Percentiles rank a stretch among this genome's conserved stretches.
Evolutionary conservation across 768 basidiomycete species (phyloP).

Genomic region (Rhodotorula taiwanensis): DNA sequence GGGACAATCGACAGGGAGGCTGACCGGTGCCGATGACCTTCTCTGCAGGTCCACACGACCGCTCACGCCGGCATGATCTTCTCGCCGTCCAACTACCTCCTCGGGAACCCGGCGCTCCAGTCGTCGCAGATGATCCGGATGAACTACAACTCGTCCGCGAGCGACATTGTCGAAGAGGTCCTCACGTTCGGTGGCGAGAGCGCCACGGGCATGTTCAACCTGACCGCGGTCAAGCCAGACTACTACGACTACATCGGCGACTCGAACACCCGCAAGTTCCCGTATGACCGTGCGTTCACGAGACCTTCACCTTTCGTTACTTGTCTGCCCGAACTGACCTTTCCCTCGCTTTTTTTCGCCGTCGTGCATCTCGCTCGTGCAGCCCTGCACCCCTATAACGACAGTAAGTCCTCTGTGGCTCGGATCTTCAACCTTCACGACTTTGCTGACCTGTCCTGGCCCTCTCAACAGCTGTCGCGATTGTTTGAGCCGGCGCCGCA

Average conservation of each 20-base stretch:
- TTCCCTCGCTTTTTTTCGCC: background rate
- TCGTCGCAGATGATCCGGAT: conserved; percentile 42
- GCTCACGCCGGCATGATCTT: conserved; percentile 35
- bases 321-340: no score
- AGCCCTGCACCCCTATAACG: conserved; percentile 19
- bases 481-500: no score
- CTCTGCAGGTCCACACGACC: background rate
- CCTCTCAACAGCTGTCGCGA: no score
- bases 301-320: no score
- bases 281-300: conserved; percentile 6
- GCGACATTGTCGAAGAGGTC: conserved; percentile 6
- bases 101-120: conserved; percentile 39
- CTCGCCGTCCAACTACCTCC: conserved; percentile 44
- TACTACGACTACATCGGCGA: conserved; percentile 12
- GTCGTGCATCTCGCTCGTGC: background rate
- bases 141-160: conserved; percentile 33
- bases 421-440: no score
- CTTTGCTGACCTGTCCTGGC: no score
- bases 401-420: no score
- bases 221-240: conserved; percentile 2
- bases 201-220: conserved; percentile 15
- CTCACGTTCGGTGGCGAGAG: conserved; percentile 17
- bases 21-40: background rate
- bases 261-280: conserved; percentile 19
- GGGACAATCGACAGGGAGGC: background rate